phyloP scores from a whole-genome alignment of 225 moss, liverwort and hornwort species.

The Polytrichum commune region DNA sequence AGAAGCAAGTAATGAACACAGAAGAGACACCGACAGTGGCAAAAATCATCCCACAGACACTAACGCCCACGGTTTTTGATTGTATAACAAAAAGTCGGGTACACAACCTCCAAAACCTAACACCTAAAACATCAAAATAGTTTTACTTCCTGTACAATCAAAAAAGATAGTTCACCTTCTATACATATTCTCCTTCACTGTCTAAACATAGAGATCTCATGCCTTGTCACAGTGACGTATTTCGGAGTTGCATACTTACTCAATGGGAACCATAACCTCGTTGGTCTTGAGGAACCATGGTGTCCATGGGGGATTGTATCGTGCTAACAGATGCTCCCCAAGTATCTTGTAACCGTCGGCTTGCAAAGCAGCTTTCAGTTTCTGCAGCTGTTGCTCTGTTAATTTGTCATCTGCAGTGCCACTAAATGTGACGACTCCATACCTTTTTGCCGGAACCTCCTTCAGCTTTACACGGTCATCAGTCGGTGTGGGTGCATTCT shows the following conservation, averaged over 20 bases:
- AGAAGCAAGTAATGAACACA: too few relatives aligned
- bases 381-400: constrained; percentile 52
- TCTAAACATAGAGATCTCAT: too few relatives aligned
- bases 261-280: constrained; percentile 87
- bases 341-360: constrained; percentile 62
- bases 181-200: too few relatives aligned
- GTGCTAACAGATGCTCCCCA: constrained; percentile 69
- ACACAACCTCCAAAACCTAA: too few relatives aligned
- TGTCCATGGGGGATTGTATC: constrained; percentile 95
- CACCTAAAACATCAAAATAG: too few relatives aligned
- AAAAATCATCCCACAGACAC: too few relatives aligned
- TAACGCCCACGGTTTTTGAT: too few relatives aligned
- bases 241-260: constrained; percentile 14
- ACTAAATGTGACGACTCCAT: constrained; percentile 67
- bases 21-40: too few relatives aligned
- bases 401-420: constrained; percentile 56
- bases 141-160: too few relatives aligned
- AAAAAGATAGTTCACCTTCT: too few relatives aligned
- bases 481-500: constrained; percentile 77
- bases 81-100: too few relatives aligned
- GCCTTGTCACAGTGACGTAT: too few relatives aligned
- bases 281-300: constrained; percentile 90
- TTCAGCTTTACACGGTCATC: constrained; percentile 75
- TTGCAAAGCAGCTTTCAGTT: constrained; percentile 51
- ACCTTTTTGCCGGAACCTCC: constrained; percentile 67